Evolutionary conservation across 495 filamentous ascomycete species (phyloP), one percentile per base, ranked within the genome.

Genomic region (Aspergillus nidulans): DNA sequence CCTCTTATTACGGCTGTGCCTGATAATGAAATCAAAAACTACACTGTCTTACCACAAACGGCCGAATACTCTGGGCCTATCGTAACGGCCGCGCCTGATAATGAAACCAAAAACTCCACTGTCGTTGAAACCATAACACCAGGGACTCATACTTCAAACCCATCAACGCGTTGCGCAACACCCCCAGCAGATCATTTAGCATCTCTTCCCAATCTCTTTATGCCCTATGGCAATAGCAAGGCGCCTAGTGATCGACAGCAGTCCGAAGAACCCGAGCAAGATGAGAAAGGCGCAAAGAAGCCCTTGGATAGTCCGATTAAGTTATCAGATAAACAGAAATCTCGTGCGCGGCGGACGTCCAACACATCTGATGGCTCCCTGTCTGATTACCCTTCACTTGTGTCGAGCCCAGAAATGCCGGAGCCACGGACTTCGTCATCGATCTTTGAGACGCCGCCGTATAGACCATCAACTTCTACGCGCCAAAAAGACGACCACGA

Each of bases 261-360:
- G 18, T 24, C 32, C n/a, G 53, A 56, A 21, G 38, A 20, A 9
- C 13, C 21, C 3, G 53, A 49, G 18, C 36, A 53, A 23, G 40
- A 36, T n/a, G 41, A 55, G 2, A 44, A 25, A 15, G 13, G 12
- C 7, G 44, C 61, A 19, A 66, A 62, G 32, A 66, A 69, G 36
- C 71, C 64, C 13, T 46, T 76, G 19, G 68, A 76, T 25, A 76
- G 73, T 21, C 73, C 73, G 1, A 76, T 76, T 26, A 76, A 73
- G 34, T 65, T 76, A 10, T 66, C 66, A 68, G 48, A 24, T 18
- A 42, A 55, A 6, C 48, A 45, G 6, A 69, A 61, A 7, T 25
- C 59, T n/a, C 64, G 49, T 26, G 49, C 40, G 49, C 69, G 68
- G 40, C 68, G 65, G 43, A 34, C 52, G 19, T 74, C 73, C 7